phyloP scores from a whole-genome alignment of 176 grass and related monocot species.

The Oryza officinalis region DNA sequence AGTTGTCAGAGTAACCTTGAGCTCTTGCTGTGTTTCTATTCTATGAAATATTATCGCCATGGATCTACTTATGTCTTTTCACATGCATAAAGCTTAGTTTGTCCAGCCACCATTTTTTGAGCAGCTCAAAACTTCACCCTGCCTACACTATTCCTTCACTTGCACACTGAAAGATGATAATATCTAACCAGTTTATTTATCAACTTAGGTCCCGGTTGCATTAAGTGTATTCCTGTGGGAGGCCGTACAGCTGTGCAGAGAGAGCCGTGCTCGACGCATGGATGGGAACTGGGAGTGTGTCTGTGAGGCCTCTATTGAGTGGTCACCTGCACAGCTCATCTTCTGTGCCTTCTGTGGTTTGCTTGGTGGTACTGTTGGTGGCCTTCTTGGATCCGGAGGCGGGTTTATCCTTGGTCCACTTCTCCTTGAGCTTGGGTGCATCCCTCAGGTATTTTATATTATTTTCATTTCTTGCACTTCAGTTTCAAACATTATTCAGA shows the following conservation, averaged over 20 bases:
- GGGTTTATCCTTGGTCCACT: conserved; percentile 97
- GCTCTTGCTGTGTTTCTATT: background rate
- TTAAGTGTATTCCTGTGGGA: conserved; percentile 69
- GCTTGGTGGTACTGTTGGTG: conserved; percentile 88
- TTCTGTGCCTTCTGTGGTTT: conserved; percentile 85
- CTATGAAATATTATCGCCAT: conserved; percentile 10
- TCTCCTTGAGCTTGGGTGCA: conserved; percentile 92
- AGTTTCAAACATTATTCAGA: background rate
- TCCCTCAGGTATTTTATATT: conserved; percentile 73
- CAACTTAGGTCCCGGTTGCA: conserved; percentile 63
- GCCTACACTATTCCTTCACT: background rate
- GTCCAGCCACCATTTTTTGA: conserved; percentile 4
- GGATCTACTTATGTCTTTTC: background rate
- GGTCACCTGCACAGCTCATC: conserved; percentile 72
- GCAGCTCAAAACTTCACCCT: background rate
- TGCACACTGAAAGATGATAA: background rate
- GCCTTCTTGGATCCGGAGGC: conserved; percentile 88
- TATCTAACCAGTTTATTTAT: conserved; percentile 18
- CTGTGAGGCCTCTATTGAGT: conserved; percentile 91
- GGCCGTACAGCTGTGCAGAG: conserved; percentile 62
- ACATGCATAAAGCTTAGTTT: background rate
- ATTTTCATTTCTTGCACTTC: background rate
- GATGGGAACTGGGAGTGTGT: conserved; percentile 75
- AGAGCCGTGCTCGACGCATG: conserved; percentile 65
- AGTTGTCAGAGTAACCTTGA: background rate